phyloP scores from a whole-genome alignment of 2,329 filamentous ascomycete species.

The Cytospora piceicola region DNA sequence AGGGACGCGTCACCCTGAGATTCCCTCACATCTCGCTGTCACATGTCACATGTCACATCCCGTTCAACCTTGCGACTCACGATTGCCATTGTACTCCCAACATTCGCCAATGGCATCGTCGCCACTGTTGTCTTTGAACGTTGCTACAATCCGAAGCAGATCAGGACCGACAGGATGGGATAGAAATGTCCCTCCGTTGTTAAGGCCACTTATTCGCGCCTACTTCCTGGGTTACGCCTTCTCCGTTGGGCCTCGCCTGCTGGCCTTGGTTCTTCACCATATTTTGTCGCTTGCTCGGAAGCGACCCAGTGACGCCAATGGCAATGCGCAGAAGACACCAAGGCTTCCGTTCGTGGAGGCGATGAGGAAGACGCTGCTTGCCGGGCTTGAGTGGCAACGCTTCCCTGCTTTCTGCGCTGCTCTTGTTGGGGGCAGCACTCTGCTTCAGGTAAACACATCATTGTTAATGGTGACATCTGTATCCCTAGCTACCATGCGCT shows the following conservation, averaged over 20 bases:
- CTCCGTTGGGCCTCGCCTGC: constrained; percentile 58
- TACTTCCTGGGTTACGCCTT: constrained; percentile 66
- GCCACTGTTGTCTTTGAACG: not conserved
- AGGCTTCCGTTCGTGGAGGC: constrained; percentile 40
- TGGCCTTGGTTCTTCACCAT: constrained; percentile 58
- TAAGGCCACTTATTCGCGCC: constrained; percentile 62
- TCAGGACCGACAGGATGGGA: constrained; percentile 32
- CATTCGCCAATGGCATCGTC: constrained; percentile 13
- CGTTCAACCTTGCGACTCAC: not conserved
- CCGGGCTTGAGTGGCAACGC: constrained; percentile 57
- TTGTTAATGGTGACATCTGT: not conserved
- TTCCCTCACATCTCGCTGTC: constrained; percentile 7
- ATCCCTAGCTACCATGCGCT: not conserved
- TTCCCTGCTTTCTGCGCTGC: constrained; percentile 67
- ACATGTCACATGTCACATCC: constrained; percentile 25
- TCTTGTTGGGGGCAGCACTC: constrained; percentile 61
- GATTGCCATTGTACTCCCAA: not conserved
- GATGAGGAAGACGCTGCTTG: constrained; percentile 49
- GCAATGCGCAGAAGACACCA: constrained; percentile 37
- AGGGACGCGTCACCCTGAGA: not conserved
- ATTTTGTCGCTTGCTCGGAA: constrained; percentile 33
- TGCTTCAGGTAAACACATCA: constrained; percentile 58
- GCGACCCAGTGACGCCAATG: constrained; percentile 41
- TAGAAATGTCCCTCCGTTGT: constrained; percentile 49
- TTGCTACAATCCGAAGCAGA: constrained; percentile 2